Evolutionary conservation across 177 flowering plant species (phyloP).

Genomic region (Vitis hybrid): DNA sequence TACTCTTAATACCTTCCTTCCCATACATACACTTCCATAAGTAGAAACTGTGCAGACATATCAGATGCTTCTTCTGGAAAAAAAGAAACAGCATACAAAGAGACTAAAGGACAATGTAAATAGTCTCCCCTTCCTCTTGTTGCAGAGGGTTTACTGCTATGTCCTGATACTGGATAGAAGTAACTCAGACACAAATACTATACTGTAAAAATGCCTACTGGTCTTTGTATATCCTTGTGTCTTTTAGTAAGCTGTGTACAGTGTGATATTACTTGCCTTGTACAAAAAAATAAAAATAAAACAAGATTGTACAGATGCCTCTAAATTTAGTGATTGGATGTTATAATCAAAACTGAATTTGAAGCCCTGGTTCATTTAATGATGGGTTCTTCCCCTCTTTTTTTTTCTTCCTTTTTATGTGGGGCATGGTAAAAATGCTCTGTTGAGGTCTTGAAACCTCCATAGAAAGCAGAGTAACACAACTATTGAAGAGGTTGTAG

Average conservation of each 20-base stretch:
- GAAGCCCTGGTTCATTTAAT: no score
- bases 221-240: slow-evolving; percentile 10
- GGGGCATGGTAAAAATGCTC: no score
- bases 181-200: slow-evolving; percentile 7
- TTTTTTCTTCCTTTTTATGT: no score
- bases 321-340: neutral
- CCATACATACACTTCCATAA: neutral
- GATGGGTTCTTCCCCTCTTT: no score
- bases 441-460: no score
- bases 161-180: slow-evolving; percentile 3
- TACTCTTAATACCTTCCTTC: slow-evolving; percentile 29
- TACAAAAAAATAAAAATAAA: slow-evolving; percentile 8
- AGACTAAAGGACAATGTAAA: slow-evolving; percentile 6
- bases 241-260: slow-evolving; percentile 19
- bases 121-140: neutral
- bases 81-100: neutral
- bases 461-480: no score
- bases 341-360: neutral
- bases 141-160: no score
- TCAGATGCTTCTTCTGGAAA: slow-evolving; percentile 1
- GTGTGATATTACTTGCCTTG: slow-evolving; percentile 16
- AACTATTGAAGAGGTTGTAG: no score
- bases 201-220: slow-evolving; percentile 14
- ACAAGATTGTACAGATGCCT: slow-evolving; percentile 15
- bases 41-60: slow-evolving; percentile 21